phyloP scores from a whole-genome alignment of 257 asterid species.

The Scutellaria minor region DNA sequence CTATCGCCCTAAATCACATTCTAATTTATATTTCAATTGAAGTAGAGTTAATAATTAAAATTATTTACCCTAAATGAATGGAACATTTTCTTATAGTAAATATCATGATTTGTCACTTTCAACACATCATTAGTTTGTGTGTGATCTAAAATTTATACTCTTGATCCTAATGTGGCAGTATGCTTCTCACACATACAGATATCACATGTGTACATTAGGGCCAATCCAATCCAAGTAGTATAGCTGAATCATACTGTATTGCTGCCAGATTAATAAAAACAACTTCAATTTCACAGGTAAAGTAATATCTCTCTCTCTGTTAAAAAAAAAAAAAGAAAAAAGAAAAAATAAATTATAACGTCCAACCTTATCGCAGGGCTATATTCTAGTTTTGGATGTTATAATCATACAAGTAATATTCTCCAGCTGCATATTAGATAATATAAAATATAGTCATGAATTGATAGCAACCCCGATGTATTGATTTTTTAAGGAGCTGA shows the following conservation, averaged over 20 bases:
- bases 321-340: background rate
- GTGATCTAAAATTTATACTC: slow-evolving; percentile 30
- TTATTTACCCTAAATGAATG: background rate
- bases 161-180: slow-evolving; percentile 33
- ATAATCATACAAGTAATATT: too few species aligned
- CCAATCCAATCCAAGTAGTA: slow-evolving; percentile 24
- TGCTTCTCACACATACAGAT: slow-evolving; percentile 32
- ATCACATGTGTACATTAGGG: slow-evolving; percentile 44
- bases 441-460: too few species aligned
- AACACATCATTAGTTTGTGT: slow-evolving; percentile 8
- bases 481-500: too few species aligned
- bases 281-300: slow-evolving; percentile 28
- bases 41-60: background rate
- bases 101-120: slow-evolving; percentile 1
- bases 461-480: too few species aligned
- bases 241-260: slow-evolving; percentile 31
- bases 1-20: too few species aligned
- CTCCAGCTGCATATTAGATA: too few species aligned
- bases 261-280: slow-evolving; percentile 33
- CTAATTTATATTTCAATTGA: too few species aligned
- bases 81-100: background rate
- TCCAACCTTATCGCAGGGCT: slow-evolving; percentile 30
- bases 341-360: background rate
- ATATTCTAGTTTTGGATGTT: background rate
- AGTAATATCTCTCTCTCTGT: too few species aligned